Evolutionary conservation across 2,329 filamentous ascomycete species (phyloP).

Genomic region (Elsinoe arachidis): DNA sequence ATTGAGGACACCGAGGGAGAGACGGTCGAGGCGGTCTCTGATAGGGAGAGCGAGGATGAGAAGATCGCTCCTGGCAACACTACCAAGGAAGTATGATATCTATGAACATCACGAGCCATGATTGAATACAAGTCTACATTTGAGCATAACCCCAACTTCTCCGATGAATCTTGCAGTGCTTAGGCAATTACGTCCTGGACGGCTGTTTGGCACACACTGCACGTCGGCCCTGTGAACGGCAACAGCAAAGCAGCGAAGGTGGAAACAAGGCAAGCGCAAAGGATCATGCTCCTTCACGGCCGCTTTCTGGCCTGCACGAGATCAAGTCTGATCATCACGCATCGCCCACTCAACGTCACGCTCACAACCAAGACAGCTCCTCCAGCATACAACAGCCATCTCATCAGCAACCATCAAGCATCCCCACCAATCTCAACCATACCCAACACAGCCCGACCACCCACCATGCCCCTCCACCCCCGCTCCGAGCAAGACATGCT

Average conservation of each 20-base stretch:
- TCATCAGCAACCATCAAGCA: not conserved
- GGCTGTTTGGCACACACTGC: no score
- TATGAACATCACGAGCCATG: not conserved
- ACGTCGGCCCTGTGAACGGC: no score
- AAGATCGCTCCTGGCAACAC: not conserved
- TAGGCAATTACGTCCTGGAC: no score
- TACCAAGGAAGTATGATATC: not conserved
- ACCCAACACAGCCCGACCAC: not conserved
- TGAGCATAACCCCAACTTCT: not conserved
- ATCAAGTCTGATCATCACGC: no score
- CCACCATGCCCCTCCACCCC: not conserved
- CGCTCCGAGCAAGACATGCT: constrained; percentile 5
- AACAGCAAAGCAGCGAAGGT: no score
- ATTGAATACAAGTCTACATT: not conserved
- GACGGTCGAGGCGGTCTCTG: constrained; percentile 11
- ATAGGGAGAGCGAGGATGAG: not conserved
- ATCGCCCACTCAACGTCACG: no score
- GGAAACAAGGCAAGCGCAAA: no score
- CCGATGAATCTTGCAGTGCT: no score
- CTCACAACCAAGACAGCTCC: no score
- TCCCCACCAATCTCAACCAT: not conserved
- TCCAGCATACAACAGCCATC: not conserved
- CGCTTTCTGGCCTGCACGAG: no score
- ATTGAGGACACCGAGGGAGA: constrained; percentile 51
- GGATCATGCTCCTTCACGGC: no score